These are phyloP conservation scores for Vanrija pseudolonga DNA, from an alignment of 1,284 basidiomycete species.

Conservation along the genomic window DNA sequence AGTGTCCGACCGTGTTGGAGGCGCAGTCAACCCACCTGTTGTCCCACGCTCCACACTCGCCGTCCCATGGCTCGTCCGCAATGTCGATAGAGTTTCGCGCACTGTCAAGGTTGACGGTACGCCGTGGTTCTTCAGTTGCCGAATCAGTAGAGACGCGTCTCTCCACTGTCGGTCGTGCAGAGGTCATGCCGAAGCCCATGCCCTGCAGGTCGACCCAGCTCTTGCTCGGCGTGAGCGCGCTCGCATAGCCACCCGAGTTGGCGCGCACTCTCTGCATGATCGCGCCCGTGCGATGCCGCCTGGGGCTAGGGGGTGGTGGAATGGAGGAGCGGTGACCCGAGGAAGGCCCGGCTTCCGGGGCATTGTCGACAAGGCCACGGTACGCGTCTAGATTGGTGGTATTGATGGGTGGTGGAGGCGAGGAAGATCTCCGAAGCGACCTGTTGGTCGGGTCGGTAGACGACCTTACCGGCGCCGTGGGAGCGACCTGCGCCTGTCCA, in stretches of 20 bases:
- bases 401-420: neutral
- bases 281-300: conserved; percentile 38
- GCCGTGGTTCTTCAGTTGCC: too few species aligned
- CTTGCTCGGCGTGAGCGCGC: conserved; percentile 25
- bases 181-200: conserved; percentile 8
- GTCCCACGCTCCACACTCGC: conserved; percentile 29
- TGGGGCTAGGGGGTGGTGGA: conserved; percentile 39
- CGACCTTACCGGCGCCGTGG: neutral
- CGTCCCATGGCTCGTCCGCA: conserved; percentile 16
- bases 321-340: conserved; percentile 10
- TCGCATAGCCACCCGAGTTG: conserved; percentile 21
- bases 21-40: conserved; percentile 33
- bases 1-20: neutral
- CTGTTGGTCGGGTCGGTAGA: neutral
- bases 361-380: neutral
- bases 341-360: neutral
- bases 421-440: neutral
- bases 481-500: neutral
- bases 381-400: neutral
- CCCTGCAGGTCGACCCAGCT: conserved; percentile 35
- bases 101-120: too few species aligned
- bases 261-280: conserved; percentile 36
- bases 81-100: neutral
- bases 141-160: too few species aligned
- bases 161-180: neutral